Conservation (phyloP, 495 filamentous ascomycete genomes). For the Aspergillus kassunensis region DNA sequence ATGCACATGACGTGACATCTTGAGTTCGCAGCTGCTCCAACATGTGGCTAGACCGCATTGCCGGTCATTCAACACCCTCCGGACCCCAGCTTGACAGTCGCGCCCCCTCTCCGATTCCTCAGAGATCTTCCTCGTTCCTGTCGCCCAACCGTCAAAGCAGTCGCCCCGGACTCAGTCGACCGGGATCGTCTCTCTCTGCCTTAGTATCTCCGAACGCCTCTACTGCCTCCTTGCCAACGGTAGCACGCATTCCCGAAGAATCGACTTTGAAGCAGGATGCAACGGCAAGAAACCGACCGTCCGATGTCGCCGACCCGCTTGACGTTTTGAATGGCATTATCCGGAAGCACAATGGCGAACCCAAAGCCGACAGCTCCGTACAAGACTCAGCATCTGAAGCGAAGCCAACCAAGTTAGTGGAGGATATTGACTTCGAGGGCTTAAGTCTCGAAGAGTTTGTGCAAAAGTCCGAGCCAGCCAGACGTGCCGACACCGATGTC, state of each 20-base stretch:
- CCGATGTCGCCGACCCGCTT: constrained; percentile 64
- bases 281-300: constrained; percentile 42
- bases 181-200: constrained; percentile 65
- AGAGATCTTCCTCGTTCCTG: constrained; percentile 51
- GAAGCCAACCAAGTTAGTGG: constrained; percentile 46
- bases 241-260: constrained; percentile 57
- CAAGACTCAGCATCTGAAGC: not conserved
- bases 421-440: constrained; percentile 74
- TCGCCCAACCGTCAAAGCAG: constrained; percentile 39
- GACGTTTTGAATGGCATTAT: constrained; percentile 70
- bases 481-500: constrained; percentile 44
- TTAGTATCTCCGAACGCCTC: constrained; percentile 65
- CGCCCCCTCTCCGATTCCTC: constrained; percentile 66
- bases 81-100: constrained; percentile 59
- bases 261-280: constrained; percentile 55
- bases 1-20: constrained; percentile 5
- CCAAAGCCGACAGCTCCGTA: constrained; percentile 5
- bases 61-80: constrained; percentile 63
- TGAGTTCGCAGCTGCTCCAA: constrained; percentile 13
- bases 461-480: constrained; percentile 34
- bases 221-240: constrained; percentile 62
- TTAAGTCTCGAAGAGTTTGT: constrained; percentile 72
- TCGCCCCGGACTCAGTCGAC: constrained; percentile 57
- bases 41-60: constrained; percentile 90
- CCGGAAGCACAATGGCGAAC: constrained; percentile 42